phyloP scores from a whole-genome alignment of 1,284 basidiomycete species.

The Waitea zeae region DNA sequence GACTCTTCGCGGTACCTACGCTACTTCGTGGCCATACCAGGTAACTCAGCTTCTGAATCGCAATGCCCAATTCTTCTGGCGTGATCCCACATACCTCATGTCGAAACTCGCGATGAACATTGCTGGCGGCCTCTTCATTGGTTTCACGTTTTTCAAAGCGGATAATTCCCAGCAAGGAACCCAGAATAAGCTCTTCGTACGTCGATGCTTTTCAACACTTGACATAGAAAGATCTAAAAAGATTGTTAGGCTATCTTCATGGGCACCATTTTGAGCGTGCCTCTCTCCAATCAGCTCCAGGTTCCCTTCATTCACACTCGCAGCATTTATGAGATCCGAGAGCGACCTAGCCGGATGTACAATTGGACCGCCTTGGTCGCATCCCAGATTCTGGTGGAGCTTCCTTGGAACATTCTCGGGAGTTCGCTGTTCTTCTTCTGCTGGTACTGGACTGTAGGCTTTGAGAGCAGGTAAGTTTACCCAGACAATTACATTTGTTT shows the following conservation, averaged over 20 bases:
- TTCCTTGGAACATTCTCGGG: slow-evolving; percentile 51
- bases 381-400: slow-evolving; percentile 41
- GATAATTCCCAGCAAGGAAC: slow-evolving; percentile 52
- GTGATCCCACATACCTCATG: slow-evolving; percentile 60
- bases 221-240: not conserved
- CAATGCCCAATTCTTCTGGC: slow-evolving; percentile 36
- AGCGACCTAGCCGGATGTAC: slow-evolving; percentile 64
- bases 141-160: slow-evolving; percentile 55
- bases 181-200: slow-evolving; percentile 71
- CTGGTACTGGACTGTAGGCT: slow-evolving; percentile 68
- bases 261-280: slow-evolving; percentile 24
- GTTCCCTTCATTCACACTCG: slow-evolving; percentile 34
- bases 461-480: no score
- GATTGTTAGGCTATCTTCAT: slow-evolving; percentile 17
- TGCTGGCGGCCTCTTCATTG: slow-evolving; percentile 41
- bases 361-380: slow-evolving; percentile 63
- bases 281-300: slow-evolving; percentile 34
- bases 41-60: slow-evolving; percentile 26
- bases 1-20: no score
- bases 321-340: slow-evolving; percentile 44
- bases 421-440: slow-evolving; percentile 42
- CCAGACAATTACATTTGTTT: slow-evolving; percentile 28
- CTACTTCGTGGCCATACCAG: slow-evolving; percentile 29
- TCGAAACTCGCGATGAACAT: slow-evolving; percentile 53
- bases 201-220: slow-evolving; percentile 10